Percentiles rank a stretch among this genome's conserved stretches.
phyloP scores from a whole-genome alignment of 768 basidiomycete genomes.

The Lanmaoa pseudosensibilis region DNA sequence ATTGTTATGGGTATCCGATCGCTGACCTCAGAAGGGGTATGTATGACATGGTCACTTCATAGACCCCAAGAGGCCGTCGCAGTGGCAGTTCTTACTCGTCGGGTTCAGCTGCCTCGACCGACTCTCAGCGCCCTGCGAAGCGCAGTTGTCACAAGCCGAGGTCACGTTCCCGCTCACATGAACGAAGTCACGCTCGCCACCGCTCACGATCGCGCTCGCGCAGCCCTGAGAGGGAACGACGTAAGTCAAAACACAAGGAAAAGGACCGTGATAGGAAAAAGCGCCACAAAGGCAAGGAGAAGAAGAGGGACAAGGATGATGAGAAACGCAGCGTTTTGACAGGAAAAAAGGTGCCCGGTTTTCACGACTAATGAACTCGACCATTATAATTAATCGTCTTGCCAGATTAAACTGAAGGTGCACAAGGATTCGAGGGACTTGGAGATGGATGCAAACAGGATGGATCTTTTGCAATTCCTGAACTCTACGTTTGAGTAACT shows the following conservation, averaged over 20 bases:
- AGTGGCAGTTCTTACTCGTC: conserved; percentile 23
- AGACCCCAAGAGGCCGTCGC: conserved; percentile 24
- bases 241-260: conserved; percentile 25
- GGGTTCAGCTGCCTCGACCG: conserved; percentile 14
- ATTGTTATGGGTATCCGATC: neutral
- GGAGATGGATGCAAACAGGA: conserved; percentile 56
- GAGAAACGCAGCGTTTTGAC: conserved; percentile 58
- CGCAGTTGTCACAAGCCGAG: conserved; percentile 19
- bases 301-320: conserved; percentile 40
- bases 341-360: conserved; percentile 52
- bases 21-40: conserved; percentile 29
- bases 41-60: conserved; percentile 10
- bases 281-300: conserved; percentile 37
- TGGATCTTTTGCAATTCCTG: conserved; percentile 53
- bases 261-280: conserved; percentile 38
- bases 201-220: conserved; percentile 31
- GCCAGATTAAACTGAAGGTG: conserved; percentile 62
- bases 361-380: neutral
- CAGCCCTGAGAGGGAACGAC: conserved; percentile 27
- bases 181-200: conserved; percentile 10
- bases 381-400: neutral
- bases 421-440: conserved; percentile 57
- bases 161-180: conserved; percentile 23
- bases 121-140: conserved; percentile 14
- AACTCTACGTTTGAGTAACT: conserved; percentile 47